Evolutionary conservation across 768 basidiomycete genomes (phyloP).

Genomic region (Serendipita sp.): DNA sequence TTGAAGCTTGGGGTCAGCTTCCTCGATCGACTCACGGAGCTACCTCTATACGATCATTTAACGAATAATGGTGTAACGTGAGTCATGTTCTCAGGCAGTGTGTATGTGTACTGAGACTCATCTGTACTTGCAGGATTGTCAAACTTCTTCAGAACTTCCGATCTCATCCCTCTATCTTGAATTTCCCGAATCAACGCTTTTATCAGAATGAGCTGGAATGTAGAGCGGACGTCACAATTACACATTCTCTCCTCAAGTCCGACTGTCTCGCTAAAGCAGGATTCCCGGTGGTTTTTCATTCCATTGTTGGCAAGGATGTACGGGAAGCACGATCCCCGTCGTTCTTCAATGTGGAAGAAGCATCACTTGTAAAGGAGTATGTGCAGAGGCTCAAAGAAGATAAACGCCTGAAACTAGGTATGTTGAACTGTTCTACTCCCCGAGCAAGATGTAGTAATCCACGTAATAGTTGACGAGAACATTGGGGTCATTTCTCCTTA

Average conservation of each 20-base stretch:
- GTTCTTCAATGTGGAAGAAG: conserved; percentile 26
- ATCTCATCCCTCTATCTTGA: conserved; percentile 36
- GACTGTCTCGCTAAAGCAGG: conserved; percentile 16
- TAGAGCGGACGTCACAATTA: conserved; percentile 15
- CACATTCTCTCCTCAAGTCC: conserved; percentile 16
- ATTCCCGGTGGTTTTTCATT: conserved; percentile 22
- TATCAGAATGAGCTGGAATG: conserved; percentile 22
- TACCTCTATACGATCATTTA: conserved; percentile 16
- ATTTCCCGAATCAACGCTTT: conserved; percentile 36
- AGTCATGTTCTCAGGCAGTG: conserved; percentile 6
- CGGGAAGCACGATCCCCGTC: conserved; percentile 23
- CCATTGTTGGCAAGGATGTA: conserved; percentile 20
- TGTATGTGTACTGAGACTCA: no score
- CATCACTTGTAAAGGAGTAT: conserved; percentile 21
- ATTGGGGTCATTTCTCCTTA: conserved; percentile 51
- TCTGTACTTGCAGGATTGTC: conserved; percentile 26
- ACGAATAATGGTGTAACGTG: conserved; percentile 19
- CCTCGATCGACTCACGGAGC: conserved; percentile 21
- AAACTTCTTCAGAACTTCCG: conserved; percentile 44
- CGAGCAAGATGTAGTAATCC: conserved; percentile 14
- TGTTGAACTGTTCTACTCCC: conserved; percentile 2
- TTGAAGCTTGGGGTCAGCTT: conserved; percentile 21
- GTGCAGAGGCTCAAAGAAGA: conserved; percentile 17
- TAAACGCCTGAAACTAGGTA: conserved; percentile 18
- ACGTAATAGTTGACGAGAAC: conserved; percentile 27